Conservation (phyloP, 2,329 filamentous ascomycete species). For the Fusarium napiforme region DNA sequence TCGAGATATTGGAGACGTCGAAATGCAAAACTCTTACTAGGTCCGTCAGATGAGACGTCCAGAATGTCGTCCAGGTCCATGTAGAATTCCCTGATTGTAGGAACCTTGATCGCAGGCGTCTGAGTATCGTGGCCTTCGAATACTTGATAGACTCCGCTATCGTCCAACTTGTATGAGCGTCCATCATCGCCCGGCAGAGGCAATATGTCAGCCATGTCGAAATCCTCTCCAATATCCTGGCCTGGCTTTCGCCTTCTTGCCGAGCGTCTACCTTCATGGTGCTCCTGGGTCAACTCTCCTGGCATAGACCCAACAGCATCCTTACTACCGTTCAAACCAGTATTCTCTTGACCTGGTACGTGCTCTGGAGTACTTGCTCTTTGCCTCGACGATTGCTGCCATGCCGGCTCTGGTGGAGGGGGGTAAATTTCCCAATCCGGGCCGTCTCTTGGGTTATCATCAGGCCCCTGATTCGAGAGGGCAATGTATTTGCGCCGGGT, state of each 20-base stretch:
- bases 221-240: constrained; percentile 91
- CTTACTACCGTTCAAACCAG: constrained; percentile 18
- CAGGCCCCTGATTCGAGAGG: constrained; percentile 82
- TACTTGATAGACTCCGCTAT: constrained; percentile 90
- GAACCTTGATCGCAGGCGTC: constrained; percentile 82
- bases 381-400: constrained; percentile 59
- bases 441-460: constrained; percentile 89
- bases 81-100: constrained; percentile 93
- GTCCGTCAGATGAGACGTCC: constrained; percentile 91
- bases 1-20: constrained; percentile 94
- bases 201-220: constrained; percentile 80
- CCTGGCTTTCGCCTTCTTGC: constrained; percentile 82
- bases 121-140: constrained; percentile 76
- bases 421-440: constrained; percentile 90
- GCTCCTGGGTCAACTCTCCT: constrained; percentile 35
- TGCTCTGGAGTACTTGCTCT: constrained; percentile 25
- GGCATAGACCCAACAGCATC: constrained; percentile 9
- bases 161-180: constrained; percentile 82
- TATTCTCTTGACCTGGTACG: constrained; percentile 34
- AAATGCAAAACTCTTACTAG: constrained; percentile 97
- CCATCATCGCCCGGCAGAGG: constrained; percentile 78
- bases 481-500: constrained; percentile 88
- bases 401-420: constrained; percentile 88
- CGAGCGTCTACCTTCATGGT: constrained; percentile 54
- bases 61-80: constrained; percentile 91